Base-by-base conservation (phyloP, 2,329 filamentous ascomycete genomes). In the Bertia moriformis region DNA sequence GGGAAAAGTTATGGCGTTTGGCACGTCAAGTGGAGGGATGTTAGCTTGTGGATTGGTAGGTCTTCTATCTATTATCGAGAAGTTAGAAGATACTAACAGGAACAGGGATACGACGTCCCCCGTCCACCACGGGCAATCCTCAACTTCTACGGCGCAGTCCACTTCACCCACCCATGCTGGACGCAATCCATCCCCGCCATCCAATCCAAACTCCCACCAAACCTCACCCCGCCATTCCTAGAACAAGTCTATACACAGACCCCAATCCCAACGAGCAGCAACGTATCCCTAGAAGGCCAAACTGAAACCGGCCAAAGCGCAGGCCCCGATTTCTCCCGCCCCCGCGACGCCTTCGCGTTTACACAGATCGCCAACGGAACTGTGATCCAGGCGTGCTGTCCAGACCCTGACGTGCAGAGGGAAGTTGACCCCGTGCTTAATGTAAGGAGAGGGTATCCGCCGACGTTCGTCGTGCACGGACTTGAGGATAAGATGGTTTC, bases 281-380 rank as follows among this genome's bases (percentile, higher is more conserved):
- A 56, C 3, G 55, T 63, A 13, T 63, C 60, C 1, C 50, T 65
- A 1, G 61, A 64, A 40, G 61, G 61, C 12, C 61, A 62, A 32
- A 44, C 30, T 3, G 44, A 35, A 18, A 14, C 10, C 32, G 32
- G 32, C 10, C 10, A 43, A 4, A 38, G 44, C 3, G 54, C 51
- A 4, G 51, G 48, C 0, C 59, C 59, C 0, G 46, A 59, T 37
- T 61, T 62, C 40, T 46, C 43, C 2, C 53, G 56, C 14, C 52
- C 58, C 0, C 51, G 61, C 14, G 52, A 57, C 19, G 59, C 58
- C 0, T 65, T 59, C 39, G 59, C 60, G 0, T 49, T 63, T 18
- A 60, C 57, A 4, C 59, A 62, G 41, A 62, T 65, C 18, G 57
- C 57, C 4, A 48, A 49, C 3, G 62, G 62, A 2, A 58, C 43